These are phyloP conservation scores for Leishmania lainsoni DNA, from an alignment of 208 protist genomes.

Conservation along the genomic window DNA sequence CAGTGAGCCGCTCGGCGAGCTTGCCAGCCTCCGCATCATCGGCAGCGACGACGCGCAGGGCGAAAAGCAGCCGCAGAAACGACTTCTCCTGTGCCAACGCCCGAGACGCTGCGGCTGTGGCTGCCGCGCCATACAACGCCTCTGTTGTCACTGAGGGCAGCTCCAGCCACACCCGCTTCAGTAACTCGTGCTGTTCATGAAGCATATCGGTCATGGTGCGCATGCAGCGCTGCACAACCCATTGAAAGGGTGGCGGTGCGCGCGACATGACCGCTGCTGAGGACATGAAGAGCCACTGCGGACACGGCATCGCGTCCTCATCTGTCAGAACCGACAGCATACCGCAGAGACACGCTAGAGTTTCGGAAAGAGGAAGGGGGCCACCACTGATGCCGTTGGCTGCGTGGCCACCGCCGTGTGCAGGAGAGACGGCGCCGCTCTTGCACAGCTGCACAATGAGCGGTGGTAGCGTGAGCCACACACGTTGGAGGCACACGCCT, in stretches of 20 bases:
- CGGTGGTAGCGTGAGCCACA: slow-evolving; percentile 41
- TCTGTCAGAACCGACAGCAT: slow-evolving; percentile 14
- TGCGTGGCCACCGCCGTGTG: neutral
- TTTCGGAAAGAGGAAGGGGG: slow-evolving; percentile 14
- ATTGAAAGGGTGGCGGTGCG: slow-evolving; percentile 31
- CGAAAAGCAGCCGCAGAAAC: slow-evolving; percentile 22
- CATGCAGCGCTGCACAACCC: slow-evolving; percentile 36
- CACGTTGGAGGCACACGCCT: slow-evolving; percentile 32
- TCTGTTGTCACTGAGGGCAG: neutral
- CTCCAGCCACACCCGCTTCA: slow-evolving; percentile 30
- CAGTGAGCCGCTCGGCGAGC: slow-evolving; percentile 36
- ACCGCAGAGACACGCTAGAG: slow-evolving; percentile 16
- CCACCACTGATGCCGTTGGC: neutral
- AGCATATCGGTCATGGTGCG: slow-evolving; percentile 23
- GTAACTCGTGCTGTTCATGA: slow-evolving; percentile 9
- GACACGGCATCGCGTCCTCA: slow-evolving; percentile 3
- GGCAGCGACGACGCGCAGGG: slow-evolving; percentile 18
- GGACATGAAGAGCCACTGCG: slow-evolving; percentile 29
- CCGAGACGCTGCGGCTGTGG: slow-evolving; percentile 14
- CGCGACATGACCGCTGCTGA: slow-evolving; percentile 25
- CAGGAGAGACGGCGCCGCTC: neutral
- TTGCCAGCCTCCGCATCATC: slow-evolving; percentile 24
- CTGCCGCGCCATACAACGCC: neutral
- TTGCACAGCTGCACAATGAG: slow-evolving; percentile 41
- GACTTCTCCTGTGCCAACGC: slow-evolving; percentile 3